Conservation (phyloP, 306 rosid species). For the Cotoneaster glaucophyllus region DNA sequence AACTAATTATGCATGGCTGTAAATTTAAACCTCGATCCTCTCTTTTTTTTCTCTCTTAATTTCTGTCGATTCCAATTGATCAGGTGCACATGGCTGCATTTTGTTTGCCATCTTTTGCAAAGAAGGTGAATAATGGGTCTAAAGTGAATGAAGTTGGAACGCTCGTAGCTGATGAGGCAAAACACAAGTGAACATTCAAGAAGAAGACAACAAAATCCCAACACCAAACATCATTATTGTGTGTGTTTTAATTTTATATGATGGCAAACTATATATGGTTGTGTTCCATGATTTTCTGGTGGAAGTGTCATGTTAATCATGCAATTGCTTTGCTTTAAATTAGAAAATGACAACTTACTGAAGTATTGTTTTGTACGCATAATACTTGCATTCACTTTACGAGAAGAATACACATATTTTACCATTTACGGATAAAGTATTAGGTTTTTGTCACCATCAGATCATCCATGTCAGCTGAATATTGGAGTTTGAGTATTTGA, state of each 20-base stretch:
- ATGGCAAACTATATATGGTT: background rate
- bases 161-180: background rate
- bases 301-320: background rate
- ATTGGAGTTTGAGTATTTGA: background rate
- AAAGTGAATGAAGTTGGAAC: background rate
- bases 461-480: background rate
- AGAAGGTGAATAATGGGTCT: constrained; percentile 14
- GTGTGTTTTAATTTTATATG: background rate
- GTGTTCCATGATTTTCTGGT: background rate
- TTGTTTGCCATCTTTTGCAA: constrained; percentile 70
- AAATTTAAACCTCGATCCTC: background rate
- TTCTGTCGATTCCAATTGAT: background rate
- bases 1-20: background rate
- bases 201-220: background rate
- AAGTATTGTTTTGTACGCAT: too few relatives aligned
- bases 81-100: constrained; percentile 64
- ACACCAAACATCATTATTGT: background rate
- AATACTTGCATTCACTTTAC: too few relatives aligned
- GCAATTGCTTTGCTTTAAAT: background rate
- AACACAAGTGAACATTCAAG: background rate
- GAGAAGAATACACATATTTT: too few relatives aligned
- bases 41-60: background rate
- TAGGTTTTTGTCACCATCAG: too few relatives aligned
- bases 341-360: background rate
- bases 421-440: too few relatives aligned